Evolutionary conservation across 306 rosid species (phyloP), one percentile per base, ranked within the genome.

Genomic region (Rosa multiflora): DNA sequence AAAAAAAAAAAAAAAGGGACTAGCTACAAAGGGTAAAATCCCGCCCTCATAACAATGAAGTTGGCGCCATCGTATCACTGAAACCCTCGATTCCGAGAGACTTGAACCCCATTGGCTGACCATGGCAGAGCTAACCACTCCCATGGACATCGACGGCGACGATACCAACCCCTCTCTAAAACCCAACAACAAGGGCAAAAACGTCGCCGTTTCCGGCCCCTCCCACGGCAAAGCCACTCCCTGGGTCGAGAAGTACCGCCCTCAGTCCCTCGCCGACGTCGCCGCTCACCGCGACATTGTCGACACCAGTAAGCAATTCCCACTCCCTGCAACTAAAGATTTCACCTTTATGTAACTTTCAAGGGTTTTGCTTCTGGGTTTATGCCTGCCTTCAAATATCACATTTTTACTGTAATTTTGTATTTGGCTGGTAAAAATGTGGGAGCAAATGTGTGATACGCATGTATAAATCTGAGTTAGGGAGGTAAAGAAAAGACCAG

Each of bases 261-360:
- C 99, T 46, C 94, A 92, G 77, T 92, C 97, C 82, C 97, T 95
- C 59, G 91, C 86, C 37, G 98, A 92, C 74, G 97, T 92, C 37
- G 97, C 98, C 29, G 96, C 99, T 52, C 99, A 95, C 84, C 97
- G 99, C 26, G 99, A 95, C 89, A 95, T 95, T 59, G 86, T 95
- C n/a, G 96, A 92, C 76, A 95, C 99, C 72, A 92, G 99, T 95
- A 86, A 76, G 83, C 43, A 18, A 29, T 15, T 63, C 72, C 78
- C 13, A 29, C 76, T 44, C 56, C 40, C 40, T 59, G 8, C 17
- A 26, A 17, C n/a, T 42, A 37, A 64, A 35, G 70, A 18, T 40
- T 67, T 11, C 48, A 80, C 70, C 46, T 35, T 35, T 64, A 14
- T 64, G 46, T 64, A 64, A 14, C 2, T 35, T 85, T 13, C 56